Base-by-base conservation (phyloP, 129 eudicot species). In the Centrapalus pauciflorus region DNA sequence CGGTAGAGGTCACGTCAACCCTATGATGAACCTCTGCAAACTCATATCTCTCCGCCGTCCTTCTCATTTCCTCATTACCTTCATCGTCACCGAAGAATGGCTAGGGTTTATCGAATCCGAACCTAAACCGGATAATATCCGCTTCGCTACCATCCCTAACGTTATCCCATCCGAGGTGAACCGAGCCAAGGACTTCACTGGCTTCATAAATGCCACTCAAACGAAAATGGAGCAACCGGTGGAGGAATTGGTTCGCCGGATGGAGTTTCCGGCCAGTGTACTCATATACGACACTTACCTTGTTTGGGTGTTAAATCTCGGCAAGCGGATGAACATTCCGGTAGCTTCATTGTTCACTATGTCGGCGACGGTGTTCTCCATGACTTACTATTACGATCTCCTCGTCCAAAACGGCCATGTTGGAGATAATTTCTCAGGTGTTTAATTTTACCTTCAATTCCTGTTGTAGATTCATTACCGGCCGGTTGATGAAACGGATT, bases 11-110 rank as follows among this genome's bases (percentile, higher is more conserved):
- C 95, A 87, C 81, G 56, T 87, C 64, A 83, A 87, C 79, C 87
- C 95, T 7, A 41, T 87, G 77, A 77, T 87, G 45, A 87, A 87
- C 74, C 78, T 87, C 78, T 87, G 95, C 75, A 79, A 77, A 17
- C 74, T 77, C 66, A 66, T 84, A 2, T 58, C 72, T 48, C 32
- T 48, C 10, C 40, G 30, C 11, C 51, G 17, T 14, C 71, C 71
- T 13, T 37, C 71, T 9, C 55, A 70, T 29, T 41, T 82, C 59
- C 52, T 74, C 40, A 71, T 88, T 67, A 76, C 91, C 14, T 52
- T 88, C 61, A 68, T 88, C 26, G 43, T 88, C n/a, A 88, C 96
- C 38, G 84, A 87, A 61, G 95, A 87, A 75, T 87, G 95, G 95
- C 72, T 79, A 37, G 84, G 82, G 55, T 70, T 87, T 65, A 63